These are phyloP conservation scores for Penicillium sp. DNA, from an alignment of 2,329 filamentous ascomycete species.

Conservation along the genomic window DNA sequence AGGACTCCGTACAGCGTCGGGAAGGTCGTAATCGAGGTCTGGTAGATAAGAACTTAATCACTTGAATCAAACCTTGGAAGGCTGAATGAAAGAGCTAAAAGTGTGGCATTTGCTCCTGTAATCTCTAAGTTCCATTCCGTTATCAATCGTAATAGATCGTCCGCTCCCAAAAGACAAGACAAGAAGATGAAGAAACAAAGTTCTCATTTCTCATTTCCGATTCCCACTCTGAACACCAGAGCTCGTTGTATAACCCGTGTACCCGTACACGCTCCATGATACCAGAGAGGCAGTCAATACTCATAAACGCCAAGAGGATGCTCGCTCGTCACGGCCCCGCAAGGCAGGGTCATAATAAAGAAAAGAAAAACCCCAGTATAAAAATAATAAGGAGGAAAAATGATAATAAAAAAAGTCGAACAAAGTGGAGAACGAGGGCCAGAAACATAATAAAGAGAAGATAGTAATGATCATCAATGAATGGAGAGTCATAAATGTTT, in stretches of 20 bases:
- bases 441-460: background rate
- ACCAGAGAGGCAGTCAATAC: constrained; percentile 4
- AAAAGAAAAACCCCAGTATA: background rate
- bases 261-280: constrained; percentile 7
- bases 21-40: background rate
- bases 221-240: constrained; percentile 7
- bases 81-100: background rate
- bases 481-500: background rate
- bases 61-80: too few species aligned
- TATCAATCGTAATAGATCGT: background rate
- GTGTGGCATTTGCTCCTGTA: constrained; percentile 3
- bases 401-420: background rate
- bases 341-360: background rate
- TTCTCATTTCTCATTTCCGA: background rate
- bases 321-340: constrained; percentile 15
- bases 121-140: background rate
- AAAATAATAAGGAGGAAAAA: background rate
- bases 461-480: background rate
- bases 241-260: constrained; percentile 4
- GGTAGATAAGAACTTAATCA: too few species aligned
- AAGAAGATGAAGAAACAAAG: background rate
- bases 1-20: too few species aligned
- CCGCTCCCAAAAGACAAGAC: background rate
- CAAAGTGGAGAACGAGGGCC: background rate
- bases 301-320: constrained; percentile 20